These are phyloP conservation scores for Penicillium italicum DNA, from an alignment of 2,329 filamentous ascomycete species.

Conservation along the genomic window DNA sequence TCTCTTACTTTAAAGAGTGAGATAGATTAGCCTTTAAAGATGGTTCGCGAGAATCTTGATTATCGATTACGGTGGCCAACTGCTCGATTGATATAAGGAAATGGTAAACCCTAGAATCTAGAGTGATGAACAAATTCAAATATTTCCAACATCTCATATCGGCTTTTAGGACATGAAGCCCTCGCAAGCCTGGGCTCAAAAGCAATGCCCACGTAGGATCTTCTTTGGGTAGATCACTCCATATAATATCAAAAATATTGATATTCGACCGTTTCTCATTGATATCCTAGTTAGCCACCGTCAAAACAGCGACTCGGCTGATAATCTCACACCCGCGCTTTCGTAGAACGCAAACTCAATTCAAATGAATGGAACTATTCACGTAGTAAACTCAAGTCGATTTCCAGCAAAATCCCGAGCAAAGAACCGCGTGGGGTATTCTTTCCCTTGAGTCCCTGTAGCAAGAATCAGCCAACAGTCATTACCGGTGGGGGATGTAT, in stretches of 20 bases:
- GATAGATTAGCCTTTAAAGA: background rate
- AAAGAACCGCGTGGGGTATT: slow-evolving; percentile 62
- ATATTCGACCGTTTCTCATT: background rate
- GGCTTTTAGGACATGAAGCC: background rate
- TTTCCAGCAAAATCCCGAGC: slow-evolving; percentile 57
- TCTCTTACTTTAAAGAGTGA: background rate
- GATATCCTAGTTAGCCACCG: background rate
- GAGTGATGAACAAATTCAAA: background rate
- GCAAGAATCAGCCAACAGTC: slow-evolving; percentile 14
- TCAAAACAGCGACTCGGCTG: background rate
- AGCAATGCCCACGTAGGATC: background rate
- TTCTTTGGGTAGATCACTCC: background rate
- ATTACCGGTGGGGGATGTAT: too few species aligned
- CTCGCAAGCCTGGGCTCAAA: background rate
- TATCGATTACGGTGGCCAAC: background rate
- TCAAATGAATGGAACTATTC: background rate
- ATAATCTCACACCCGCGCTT: background rate
- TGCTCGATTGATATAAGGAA: background rate
- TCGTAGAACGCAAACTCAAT: background rate
- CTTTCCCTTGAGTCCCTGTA: slow-evolving; percentile 52
- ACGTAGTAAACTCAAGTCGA: slow-evolving; percentile 52
- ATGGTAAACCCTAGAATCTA: background rate
- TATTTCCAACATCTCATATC: background rate
- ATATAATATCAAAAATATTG: background rate
- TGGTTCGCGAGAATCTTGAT: background rate